Evolutionary conservation across 1,284 basidiomycete genomes (phyloP).

Genomic region (Spongiforma sp.): DNA sequence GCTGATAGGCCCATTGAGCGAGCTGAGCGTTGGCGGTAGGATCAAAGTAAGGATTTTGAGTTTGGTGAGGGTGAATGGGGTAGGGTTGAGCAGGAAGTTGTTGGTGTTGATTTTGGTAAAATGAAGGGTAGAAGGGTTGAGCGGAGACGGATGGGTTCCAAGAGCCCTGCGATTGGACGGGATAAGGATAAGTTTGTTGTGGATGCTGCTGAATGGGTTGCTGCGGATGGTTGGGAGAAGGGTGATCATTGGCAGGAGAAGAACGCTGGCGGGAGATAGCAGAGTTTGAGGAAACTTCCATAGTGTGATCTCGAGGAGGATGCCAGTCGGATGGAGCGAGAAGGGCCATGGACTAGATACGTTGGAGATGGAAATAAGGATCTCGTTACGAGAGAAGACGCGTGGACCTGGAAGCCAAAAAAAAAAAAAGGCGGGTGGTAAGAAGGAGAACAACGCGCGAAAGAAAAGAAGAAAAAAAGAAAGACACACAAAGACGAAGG

Average conservation of each 20-base stretch:
- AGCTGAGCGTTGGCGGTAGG: constrained; percentile 73
- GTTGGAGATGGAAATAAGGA: constrained; percentile 1
- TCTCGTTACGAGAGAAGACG: constrained; percentile 14
- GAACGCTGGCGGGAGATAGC: constrained; percentile 57
- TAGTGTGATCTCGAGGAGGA: constrained; percentile 60
- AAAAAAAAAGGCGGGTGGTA: background rate
- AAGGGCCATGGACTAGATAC: constrained; percentile 66
- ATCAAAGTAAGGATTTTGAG: constrained; percentile 66
- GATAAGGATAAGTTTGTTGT: constrained; percentile 42
- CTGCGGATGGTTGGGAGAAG: constrained; percentile 36
- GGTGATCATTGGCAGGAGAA: constrained; percentile 57
- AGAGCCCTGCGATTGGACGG: constrained; percentile 56
- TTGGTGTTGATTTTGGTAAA: constrained; percentile 71
- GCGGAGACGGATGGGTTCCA: constrained; percentile 69
- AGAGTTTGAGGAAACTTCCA: constrained; percentile 54
- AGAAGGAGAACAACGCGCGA: background rate
- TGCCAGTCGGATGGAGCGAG: constrained; percentile 77
- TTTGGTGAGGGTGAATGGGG: constrained; percentile 49
- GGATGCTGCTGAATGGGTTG: constrained; percentile 40
- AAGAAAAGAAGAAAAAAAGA: background rate
- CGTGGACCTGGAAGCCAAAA: background rate
- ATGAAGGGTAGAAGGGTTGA: constrained; percentile 73
- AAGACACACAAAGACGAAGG: too few species aligned
- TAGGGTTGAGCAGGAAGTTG: constrained; percentile 48
- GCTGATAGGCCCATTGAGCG: constrained; percentile 86